Conservation (phyloP, 2,329 filamentous ascomycete species). For the Microcyclospora pomicola region DNA sequence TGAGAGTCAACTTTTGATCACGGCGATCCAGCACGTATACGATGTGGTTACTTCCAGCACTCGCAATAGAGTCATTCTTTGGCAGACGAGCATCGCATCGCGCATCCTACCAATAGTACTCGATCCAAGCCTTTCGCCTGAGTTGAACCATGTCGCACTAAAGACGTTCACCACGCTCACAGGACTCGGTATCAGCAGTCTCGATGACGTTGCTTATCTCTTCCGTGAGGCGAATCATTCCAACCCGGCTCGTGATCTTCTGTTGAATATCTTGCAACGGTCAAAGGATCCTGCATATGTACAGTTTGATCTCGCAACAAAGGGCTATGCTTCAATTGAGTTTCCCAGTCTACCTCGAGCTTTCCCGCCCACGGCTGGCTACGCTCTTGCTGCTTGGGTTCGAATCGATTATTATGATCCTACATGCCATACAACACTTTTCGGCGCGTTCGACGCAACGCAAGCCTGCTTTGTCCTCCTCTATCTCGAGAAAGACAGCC, state of each 20-base stretch:
- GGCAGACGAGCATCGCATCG: conserved; percentile 11
- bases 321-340: conserved; percentile 84
- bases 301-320: conserved; percentile 80
- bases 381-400: conserved; percentile 83
- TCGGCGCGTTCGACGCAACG: conserved; percentile 81
- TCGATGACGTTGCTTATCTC: conserved; percentile 74
- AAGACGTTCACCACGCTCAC: conserved; percentile 35
- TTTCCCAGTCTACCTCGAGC: conserved; percentile 68
- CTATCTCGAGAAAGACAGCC: conserved; percentile 87
- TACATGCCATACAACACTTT: conserved; percentile 80
- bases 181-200: conserved; percentile 58
- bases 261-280: conserved; percentile 57
- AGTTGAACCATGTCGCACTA: conserved; percentile 29
- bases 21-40: background rate
- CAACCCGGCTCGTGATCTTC: conserved; percentile 48
- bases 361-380: conserved; percentile 76
- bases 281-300: conserved; percentile 73
- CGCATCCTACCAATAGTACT: conserved; percentile 2
- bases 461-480: conserved; percentile 89
- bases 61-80: conserved; percentile 12
- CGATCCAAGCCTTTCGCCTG: background rate
- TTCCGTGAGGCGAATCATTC: conserved; percentile 43
- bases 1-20: background rate
- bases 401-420: conserved; percentile 76
- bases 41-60: conserved; percentile 1